Conservation (phyloP, 164 flowering plant genomes). For the Santalum album region DNA sequence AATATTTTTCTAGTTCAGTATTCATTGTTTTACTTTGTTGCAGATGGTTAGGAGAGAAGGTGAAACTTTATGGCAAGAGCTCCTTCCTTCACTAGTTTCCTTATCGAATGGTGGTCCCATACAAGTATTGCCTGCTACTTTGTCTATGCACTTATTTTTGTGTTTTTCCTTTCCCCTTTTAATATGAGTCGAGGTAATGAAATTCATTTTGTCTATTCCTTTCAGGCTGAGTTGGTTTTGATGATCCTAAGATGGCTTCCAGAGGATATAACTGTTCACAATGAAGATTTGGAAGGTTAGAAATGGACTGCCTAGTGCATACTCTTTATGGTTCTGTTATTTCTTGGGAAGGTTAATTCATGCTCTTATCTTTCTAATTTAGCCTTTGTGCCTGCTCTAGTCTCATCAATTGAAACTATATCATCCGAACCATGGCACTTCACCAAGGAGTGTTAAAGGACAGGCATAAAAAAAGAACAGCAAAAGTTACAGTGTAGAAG, state of each 20-base stretch:
- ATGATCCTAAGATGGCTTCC: conserved; percentile 99
- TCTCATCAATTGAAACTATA: too few species aligned
- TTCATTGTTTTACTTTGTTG: conserved; percentile 5
- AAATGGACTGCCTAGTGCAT: conserved; percentile 2
- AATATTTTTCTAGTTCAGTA: neutral
- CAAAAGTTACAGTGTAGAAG: too few species aligned
- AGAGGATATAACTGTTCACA: conserved; percentile 98
- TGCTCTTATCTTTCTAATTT: too few species aligned
- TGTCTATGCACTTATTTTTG: conserved; percentile 5
- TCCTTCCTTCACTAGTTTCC: conserved; percentile 64
- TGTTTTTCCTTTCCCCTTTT: neutral
- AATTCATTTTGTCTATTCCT: neutral
- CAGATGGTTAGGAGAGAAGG: conserved; percentile 98
- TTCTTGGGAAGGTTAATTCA: neutral
- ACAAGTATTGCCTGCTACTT: conserved; percentile 36
- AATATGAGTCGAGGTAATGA: neutral
- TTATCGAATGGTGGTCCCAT: conserved; percentile 64
- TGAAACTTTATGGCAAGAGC: conserved; percentile 57
- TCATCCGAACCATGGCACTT: too few species aligned
- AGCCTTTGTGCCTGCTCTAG: too few species aligned
- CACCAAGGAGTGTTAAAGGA: too few species aligned
- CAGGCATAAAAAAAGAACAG: too few species aligned
- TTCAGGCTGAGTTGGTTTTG: conserved; percentile 84
- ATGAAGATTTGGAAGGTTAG: conserved; percentile 97
- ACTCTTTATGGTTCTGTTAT: neutral